These are phyloP conservation scores for Paxillus involutus DNA, from an alignment of 768 basidiomycete genomes.

Conservation along the genomic window DNA sequence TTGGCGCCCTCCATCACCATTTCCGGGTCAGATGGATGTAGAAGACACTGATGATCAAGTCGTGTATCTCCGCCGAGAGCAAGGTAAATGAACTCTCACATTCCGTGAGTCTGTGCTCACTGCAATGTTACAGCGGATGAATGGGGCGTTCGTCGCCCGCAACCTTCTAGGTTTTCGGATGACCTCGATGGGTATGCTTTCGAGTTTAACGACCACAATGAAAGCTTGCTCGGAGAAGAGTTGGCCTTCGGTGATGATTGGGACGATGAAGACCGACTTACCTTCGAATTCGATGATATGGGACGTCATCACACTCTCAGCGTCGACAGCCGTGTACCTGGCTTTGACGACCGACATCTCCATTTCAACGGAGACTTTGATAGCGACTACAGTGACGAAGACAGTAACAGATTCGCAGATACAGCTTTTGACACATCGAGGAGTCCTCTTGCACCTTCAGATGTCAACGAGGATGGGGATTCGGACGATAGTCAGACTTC, in stretches of 20 bases:
- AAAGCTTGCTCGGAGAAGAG: constrained; percentile 25
- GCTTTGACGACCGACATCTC: constrained; percentile 4
- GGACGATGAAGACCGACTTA: constrained; percentile 22
- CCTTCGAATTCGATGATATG: constrained; percentile 17
- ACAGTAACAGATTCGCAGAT: constrained; percentile 8
- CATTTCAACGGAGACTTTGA: constrained; percentile 8
- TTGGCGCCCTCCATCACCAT: constrained; percentile 29
- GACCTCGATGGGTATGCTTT: constrained; percentile 21
- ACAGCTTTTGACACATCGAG: constrained; percentile 19
- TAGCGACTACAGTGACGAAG: constrained; percentile 4
- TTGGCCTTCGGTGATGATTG: constrained; percentile 20
- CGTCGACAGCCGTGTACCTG: not conserved
- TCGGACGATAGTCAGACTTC: constrained; percentile 28
- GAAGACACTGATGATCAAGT: constrained; percentile 26
- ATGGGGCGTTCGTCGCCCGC: constrained; percentile 26
- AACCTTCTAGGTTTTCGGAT: constrained; percentile 5
- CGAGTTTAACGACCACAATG: constrained; percentile 22
- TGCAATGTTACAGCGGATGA: constrained; percentile 22
- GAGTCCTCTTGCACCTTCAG: constrained; percentile 20
- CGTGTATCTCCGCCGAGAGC: constrained; percentile 28
- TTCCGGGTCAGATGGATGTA: constrained; percentile 2
- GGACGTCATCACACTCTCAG: not conserved
- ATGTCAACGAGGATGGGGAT: constrained; percentile 27
- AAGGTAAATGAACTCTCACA: constrained; percentile 12
- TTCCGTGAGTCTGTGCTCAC: constrained; percentile 6